phyloP scores from a whole-genome alignment of 768 basidiomycete species.

The Tremella mesenterica region DNA sequence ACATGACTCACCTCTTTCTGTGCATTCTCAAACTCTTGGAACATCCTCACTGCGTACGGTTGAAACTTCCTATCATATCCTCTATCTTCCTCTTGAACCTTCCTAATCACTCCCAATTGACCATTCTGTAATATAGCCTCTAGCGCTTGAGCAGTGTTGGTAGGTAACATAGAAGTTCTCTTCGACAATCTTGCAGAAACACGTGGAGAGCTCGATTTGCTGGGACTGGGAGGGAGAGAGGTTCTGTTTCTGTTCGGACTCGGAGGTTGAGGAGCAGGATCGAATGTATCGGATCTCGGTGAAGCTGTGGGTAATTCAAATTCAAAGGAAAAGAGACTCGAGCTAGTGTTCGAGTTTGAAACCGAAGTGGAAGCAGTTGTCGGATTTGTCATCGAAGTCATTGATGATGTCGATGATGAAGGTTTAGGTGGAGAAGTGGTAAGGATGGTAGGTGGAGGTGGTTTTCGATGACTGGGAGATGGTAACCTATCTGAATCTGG shows the following conservation, averaged over 20 bases:
- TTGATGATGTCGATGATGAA: not conserved
- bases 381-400: not conserved
- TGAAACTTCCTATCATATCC: slow-evolving; percentile 40
- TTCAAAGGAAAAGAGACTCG: slow-evolving; percentile 40
- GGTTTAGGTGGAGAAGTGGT: slow-evolving; percentile 6
- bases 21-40: slow-evolving; percentile 44
- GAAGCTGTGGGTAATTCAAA: slow-evolving; percentile 43
- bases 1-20: slow-evolving; percentile 40
- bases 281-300: slow-evolving; percentile 41
- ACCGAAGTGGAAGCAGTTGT: slow-evolving; percentile 4
- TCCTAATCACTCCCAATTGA: not conserved
- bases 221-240: slow-evolving; percentile 21
- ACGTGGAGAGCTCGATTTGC: slow-evolving; percentile 35
- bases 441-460: slow-evolving; percentile 22
- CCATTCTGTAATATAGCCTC: slow-evolving; percentile 16
- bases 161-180: slow-evolving; percentile 39
- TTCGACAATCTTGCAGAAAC: slow-evolving; percentile 42
- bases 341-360: too few relatives aligned
- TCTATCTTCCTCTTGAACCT: slow-evolving; percentile 9
- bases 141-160: slow-evolving; percentile 29
- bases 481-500: not conserved
- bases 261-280: slow-evolving; percentile 19
- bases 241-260: slow-evolving; percentile 8
- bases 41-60: slow-evolving; percentile 43
- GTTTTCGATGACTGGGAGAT: slow-evolving; percentile 4